Base-by-base conservation (phyloP, 2,329 filamentous ascomycete species). In the Nigrograna mackinnonii region DNA sequence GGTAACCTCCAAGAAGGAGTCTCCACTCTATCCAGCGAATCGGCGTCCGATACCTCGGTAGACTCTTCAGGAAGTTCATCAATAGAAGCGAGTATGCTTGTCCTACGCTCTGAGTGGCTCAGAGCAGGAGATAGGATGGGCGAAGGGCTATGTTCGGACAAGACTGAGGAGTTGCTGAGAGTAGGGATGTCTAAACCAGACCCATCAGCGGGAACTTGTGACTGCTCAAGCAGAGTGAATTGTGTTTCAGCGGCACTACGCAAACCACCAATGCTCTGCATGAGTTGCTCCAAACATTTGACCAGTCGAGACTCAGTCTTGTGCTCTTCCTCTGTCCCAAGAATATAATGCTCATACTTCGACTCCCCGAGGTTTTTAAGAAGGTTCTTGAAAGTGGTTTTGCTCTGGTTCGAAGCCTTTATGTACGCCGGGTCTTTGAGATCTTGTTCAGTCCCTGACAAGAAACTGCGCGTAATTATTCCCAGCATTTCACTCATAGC, bases 231-330 rank as follows among this genome's bases (percentile, higher is more conserved):
- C 22, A 97, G 78, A 13, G 86, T 82, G 61, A 97, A 95, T 60
- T 99, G 92, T 17, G 91, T 91, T 44, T 87, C 82, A 19, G 94
- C 89, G 22, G 94, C 91, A 73, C 91, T 96, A 52, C 91, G 82
- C 58, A 99, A 73, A 6, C 92, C 94, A 65, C 92, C 91, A 51
- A 96, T 86, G 52, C 90, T 91, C 64, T 96, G 91, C 4, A 89
- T 85, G 20, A 97, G 78, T 35, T 83, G 84, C 64, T 95, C 89
- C 58, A 97, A 82, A 52, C 89, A 92, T 59, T 89, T 86, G 33
- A 92, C 87, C 4, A 97, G 79, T 18, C 81, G 84, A 51, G 86
- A 85, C 58, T 96, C 89, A 3, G 95, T 78, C 26, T 79, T 78
- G 64, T 95, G 95, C 48, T 92, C 80, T 41, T 79, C 79, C 64